A percentile compares a stretch with the other conserved stretches of the same genome.
phyloP scores from a whole-genome alignment of 2,329 filamentous ascomycete species.

The Sporothrix luriei region DNA sequence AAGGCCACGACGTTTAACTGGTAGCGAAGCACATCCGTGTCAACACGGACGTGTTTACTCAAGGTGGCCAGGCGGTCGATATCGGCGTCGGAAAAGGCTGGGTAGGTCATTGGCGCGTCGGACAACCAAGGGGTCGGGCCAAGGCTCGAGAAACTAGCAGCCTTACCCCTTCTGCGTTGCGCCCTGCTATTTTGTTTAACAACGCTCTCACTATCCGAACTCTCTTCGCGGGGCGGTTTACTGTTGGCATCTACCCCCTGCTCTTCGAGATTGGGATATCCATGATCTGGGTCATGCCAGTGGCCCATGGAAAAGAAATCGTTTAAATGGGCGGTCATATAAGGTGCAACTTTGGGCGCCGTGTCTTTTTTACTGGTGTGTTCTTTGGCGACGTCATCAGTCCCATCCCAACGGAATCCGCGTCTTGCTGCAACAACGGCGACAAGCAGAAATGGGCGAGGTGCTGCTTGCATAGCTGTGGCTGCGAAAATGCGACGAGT shows the following conservation, averaged over 20 bases:
- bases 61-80: constrained; percentile 64
- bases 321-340: constrained; percentile 64
- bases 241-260: constrained; percentile 43
- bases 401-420: constrained; percentile 43
- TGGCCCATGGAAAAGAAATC: constrained; percentile 89
- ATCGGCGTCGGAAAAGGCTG: constrained; percentile 46
- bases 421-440: constrained; percentile 63
- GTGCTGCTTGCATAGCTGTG: constrained; percentile 71
- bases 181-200: constrained; percentile 36
- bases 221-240: constrained; percentile 2
- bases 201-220: constrained; percentile 29
- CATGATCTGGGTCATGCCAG: constrained; percentile 72
- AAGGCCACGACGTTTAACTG: constrained; percentile 86
- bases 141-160: neutral
- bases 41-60: constrained; percentile 62
- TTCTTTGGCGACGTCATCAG: neutral
- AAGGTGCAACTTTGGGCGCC: constrained; percentile 42
- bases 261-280: constrained; percentile 74
- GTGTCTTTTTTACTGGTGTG: neutral
- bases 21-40: constrained; percentile 79
- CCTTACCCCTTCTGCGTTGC: constrained; percentile 24
- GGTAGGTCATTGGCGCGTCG: constrained; percentile 1
- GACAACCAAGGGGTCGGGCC: neutral
- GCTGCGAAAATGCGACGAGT: constrained; percentile 76
- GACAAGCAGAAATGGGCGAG: constrained; percentile 77